Conservation (phyloP, 2,329 filamentous ascomycete species). For the Nectriaceae sp. region DNA sequence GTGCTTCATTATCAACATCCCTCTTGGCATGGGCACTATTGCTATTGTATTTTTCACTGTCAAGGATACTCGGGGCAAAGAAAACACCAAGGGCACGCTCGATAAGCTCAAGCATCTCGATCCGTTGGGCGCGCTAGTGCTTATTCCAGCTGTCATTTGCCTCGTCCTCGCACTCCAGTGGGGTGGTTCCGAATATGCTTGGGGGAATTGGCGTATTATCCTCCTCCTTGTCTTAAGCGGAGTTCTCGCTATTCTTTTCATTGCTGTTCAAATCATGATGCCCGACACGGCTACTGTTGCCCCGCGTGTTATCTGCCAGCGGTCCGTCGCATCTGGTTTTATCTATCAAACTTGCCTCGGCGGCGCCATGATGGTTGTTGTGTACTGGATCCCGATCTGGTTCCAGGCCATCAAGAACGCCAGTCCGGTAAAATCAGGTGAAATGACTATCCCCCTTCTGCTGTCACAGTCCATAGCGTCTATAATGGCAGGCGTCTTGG, state of each 20-base stretch:
- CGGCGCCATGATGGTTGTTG: constrained; percentile 29
- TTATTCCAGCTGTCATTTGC: constrained; percentile 21
- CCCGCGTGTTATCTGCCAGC: constrained; percentile 35
- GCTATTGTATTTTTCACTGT: not conserved
- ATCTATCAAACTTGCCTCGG: constrained; percentile 17
- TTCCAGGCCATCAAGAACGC: constrained; percentile 35
- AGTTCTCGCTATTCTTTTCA: constrained; percentile 23
- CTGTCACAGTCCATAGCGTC: constrained; percentile 30
- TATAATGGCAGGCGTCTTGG: constrained; percentile 24
- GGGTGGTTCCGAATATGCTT: constrained; percentile 43
- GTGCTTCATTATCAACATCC: not conserved
- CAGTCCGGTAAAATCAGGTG: constrained; percentile 33
- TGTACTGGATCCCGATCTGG: constrained; percentile 37
- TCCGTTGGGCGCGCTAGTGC: constrained; percentile 18
- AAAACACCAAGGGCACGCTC: not conserved
- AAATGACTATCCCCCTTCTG: constrained; percentile 35
- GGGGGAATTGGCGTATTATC: constrained; percentile 44
- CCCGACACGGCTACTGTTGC: constrained; percentile 38
- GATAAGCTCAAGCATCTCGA: constrained; percentile 23
- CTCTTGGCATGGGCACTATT: not conserved
- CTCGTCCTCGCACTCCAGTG: constrained; percentile 44
- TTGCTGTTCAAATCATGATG: constrained; percentile 34
- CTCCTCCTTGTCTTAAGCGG: constrained; percentile 34
- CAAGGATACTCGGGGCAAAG: not conserved
- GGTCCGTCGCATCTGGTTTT: constrained; percentile 28